Base-by-base conservation (phyloP, 371 early-diverging fungal species). In the Umbelopsis sp. region DNA sequence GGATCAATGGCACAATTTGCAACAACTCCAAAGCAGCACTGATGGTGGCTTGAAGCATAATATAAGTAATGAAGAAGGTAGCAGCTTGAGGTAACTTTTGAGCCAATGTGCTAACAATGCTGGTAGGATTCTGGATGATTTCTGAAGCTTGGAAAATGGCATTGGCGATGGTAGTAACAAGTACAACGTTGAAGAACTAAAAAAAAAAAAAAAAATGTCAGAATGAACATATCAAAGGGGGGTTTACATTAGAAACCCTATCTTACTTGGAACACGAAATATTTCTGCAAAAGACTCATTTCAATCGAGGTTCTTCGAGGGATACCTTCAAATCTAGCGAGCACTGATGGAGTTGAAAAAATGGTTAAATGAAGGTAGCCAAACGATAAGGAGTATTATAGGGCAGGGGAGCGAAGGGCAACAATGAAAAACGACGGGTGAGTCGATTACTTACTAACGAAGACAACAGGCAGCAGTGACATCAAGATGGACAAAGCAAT, bases 21-120 rank as follows among this genome's bases (percentile, higher is more conserved):
- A 92, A 71, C 29, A 95, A 74, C 67, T 89, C 88, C 63, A 84
- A 79, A 12, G 90, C 85, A 0, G 93, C 87, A 25, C 89, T 86
- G 0, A 88, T 84, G 20, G 91, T 77, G 3, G 88, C 81, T 57
- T 87, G 88, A 52, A 96, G 86, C 80, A 94, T 80, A 6, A 93
- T 85, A 75, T 92, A 96, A 16, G 91, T 91, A 63, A 93, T 87
- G 69, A 92, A 95, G 81, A 93, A 95, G 62, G 88, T 89, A 16
- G 91, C 88, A 16, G 87, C 89, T 45, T 75, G 72, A 12, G 95
- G 95, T n/a, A 93, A 74, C 0, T 83, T 83, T 7, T 69, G 68
- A 12, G 90, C 85, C 1, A 93, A 73, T 8, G 78, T 77, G 25
- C 77, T 72, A 67, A 91, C 72, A 51, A 89, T 76, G 29, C 71